A percentile compares a stretch with the other conserved stretches of the same genome.
These are phyloP conservation scores for Raffaelea ambrosiae DNA, from an alignment of 2,329 filamentous ascomycete species.

Conservation along the genomic window DNA sequence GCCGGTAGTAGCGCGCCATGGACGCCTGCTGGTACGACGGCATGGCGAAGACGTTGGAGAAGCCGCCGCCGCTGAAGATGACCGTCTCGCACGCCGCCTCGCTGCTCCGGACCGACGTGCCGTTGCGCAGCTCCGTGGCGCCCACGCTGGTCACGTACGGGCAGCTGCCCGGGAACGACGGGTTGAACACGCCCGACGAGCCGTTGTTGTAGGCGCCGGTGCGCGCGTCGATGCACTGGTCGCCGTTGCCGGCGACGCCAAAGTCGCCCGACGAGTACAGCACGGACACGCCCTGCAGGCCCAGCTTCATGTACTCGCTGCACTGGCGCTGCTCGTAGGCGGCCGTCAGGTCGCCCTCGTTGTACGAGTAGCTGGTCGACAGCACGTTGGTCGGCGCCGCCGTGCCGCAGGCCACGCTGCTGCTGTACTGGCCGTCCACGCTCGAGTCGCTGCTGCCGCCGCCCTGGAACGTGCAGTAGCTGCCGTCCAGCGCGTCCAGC, in stretches of 20 bases:
- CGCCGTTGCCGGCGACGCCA: constrained; percentile 32
- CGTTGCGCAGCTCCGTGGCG: constrained; percentile 35
- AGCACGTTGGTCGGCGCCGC: constrained; percentile 40
- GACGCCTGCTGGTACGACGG: constrained; percentile 30
- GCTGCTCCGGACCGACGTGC: constrained; percentile 22
- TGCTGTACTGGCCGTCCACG: constrained; percentile 26
- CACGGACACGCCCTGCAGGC: constrained; percentile 40
- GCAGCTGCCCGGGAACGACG: constrained; percentile 36
- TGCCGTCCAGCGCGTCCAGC: constrained; percentile 35
- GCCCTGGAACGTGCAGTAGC: constrained; percentile 32
- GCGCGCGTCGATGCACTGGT: constrained; percentile 24
- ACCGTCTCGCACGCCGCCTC: constrained; percentile 37
- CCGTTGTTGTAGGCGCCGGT: constrained; percentile 20
- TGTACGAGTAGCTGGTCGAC: constrained; percentile 43
- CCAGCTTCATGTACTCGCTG: constrained; percentile 48
- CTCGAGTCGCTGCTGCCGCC: constrained; percentile 27
- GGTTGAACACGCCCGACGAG: constrained; percentile 35
- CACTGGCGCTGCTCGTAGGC: constrained; percentile 44
- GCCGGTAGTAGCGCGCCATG: constrained; percentile 14
- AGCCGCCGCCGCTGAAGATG: constrained; percentile 37
- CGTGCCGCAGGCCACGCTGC: constrained; percentile 35
- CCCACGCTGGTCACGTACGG: constrained; percentile 44
- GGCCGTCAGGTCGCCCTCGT: constrained; percentile 39
- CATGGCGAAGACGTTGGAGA: constrained; percentile 34
- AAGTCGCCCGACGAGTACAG: constrained; percentile 43